phyloP scores from a whole-genome alignment of 2,329 filamentous ascomycete species.

The Beauveria scarabaeidicola region DNA sequence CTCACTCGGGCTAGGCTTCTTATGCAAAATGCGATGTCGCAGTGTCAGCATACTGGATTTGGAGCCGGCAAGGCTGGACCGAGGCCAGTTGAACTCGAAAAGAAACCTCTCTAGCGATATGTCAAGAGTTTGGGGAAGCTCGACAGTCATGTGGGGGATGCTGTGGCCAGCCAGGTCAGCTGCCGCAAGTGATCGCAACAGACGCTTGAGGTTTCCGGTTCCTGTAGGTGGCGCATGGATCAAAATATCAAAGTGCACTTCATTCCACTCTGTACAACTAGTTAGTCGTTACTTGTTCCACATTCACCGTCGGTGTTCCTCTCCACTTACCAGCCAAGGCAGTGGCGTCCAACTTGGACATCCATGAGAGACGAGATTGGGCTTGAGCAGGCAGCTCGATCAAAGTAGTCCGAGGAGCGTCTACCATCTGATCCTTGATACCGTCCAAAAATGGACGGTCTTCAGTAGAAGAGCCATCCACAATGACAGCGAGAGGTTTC shows the following conservation, averaged over 20 bases:
- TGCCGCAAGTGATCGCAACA: slow-evolving; percentile 65
- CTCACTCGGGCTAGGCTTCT: slow-evolving; percentile 55
- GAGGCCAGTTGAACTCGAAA: slow-evolving; percentile 59
- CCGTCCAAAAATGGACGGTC: slow-evolving; percentile 58
- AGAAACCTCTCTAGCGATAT: slow-evolving; percentile 54
- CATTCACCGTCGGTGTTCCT: slow-evolving; percentile 14
- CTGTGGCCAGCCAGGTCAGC: slow-evolving; percentile 68
- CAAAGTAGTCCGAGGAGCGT: slow-evolving; percentile 45
- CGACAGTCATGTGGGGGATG: slow-evolving; percentile 70
- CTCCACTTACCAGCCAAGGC: slow-evolving; percentile 52
- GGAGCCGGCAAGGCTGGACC: slow-evolving; percentile 27
- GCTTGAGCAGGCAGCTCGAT: slow-evolving; percentile 64
- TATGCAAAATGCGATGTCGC: slow-evolving; percentile 61
- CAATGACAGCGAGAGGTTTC: slow-evolving; percentile 66
- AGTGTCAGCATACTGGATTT: slow-evolving; percentile 55
- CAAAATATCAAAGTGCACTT: slow-evolving; percentile 69
- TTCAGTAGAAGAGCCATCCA: slow-evolving; percentile 60
- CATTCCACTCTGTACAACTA: slow-evolving; percentile 58
- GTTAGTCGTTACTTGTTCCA: slow-evolving; percentile 12
- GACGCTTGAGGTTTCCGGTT: slow-evolving; percentile 64
- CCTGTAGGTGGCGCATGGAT: slow-evolving; percentile 65
- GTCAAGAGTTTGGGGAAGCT: slow-evolving; percentile 68
- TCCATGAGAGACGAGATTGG: slow-evolving; percentile 61
- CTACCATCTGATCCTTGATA: slow-evolving; percentile 45
- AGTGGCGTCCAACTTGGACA: slow-evolving; percentile 65